Evolutionary conservation across 345 rosid species (phyloP), one percentile per base, ranked within the genome.

Genomic region (Acer saccharum): DNA sequence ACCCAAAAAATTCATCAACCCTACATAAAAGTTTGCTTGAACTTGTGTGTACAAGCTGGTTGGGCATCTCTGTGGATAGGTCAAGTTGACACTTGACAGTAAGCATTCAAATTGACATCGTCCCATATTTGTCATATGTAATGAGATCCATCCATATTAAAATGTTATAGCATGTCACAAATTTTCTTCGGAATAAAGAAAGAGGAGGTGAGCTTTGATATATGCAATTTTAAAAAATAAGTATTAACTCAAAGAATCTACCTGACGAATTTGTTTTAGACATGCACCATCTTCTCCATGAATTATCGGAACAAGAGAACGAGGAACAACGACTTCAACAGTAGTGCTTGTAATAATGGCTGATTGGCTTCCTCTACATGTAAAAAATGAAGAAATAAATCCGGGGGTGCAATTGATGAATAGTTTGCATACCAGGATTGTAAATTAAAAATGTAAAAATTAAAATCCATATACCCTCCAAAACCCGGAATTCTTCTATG

Each of bases 281-380:
- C 93, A 92, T 39, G 87, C 88, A 68, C 93, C 97, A 79, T 88
- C 93, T 79, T 87, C 97, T 82, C 97, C 94, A 69, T 84, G 78
- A 74, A 92, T 89, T 65, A 78, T 41, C 23, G 94, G 94, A 48
- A 92, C 89, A 76, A 89, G 73, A 32, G 94, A 80, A 68, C 90
- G 86, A 65, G 97, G 97, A 78, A 92, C 93, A 77, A 89, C 86
- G 65, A 92, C 97, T 83, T 92, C 94, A 77, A 90, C 70, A 11
- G 93, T 90, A 13, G 92, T 89, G 80, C 78, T 92, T 58, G 97
- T 90, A 74, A 90, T 88, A 67, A 90, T 81, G 69, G 94, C 86
- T 6, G 90, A 84, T 77, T 88, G 90, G 78, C 73, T 88, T 82
- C 77, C 79, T 68, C 88, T 82, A 72, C 67, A 81, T 11, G 60